Conservation (phyloP, 352 stramenopile genomes). For the Phytophthora quininea region DNA sequence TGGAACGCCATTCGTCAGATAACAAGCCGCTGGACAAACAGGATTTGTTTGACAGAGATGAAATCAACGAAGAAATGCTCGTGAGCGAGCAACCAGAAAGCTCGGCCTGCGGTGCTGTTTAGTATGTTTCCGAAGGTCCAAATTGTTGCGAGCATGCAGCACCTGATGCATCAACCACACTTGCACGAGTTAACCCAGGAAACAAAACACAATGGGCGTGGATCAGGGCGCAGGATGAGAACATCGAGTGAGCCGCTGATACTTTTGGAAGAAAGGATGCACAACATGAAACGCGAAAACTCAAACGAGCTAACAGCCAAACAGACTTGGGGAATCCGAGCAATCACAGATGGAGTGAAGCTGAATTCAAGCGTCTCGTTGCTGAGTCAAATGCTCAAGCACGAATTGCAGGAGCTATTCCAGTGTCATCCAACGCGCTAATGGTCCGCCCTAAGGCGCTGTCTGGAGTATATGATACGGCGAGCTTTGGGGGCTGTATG, state of each 20-base stretch:
- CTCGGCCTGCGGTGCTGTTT: slow-evolving; percentile 61
- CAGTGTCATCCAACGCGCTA: slow-evolving; percentile 33
- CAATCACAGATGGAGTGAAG: slow-evolving; percentile 73
- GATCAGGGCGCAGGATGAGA: slow-evolving; percentile 37
- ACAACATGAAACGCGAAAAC: slow-evolving; percentile 42
- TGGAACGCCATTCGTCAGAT: slow-evolving; percentile 59
- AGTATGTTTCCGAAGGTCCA: slow-evolving; percentile 88
- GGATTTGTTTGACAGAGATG: slow-evolving; percentile 81
- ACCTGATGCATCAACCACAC: slow-evolving; percentile 73
- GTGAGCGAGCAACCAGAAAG: slow-evolving; percentile 65
- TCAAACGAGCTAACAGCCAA: slow-evolving; percentile 78
- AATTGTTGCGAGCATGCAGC: slow-evolving; percentile 81
- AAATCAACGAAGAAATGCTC: slow-evolving; percentile 74
- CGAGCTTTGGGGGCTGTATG: slow-evolving; percentile 56
- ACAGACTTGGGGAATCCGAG: slow-evolving; percentile 71
- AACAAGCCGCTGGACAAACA: slow-evolving; percentile 70
- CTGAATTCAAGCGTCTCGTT: slow-evolving; percentile 75
- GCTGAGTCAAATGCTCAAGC: slow-evolving; percentile 69
- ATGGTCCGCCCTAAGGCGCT: slow-evolving; percentile 54
- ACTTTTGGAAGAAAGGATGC: slow-evolving; percentile 39
- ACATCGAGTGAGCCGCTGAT: slow-evolving; percentile 70
- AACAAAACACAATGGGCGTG: slow-evolving; percentile 40
- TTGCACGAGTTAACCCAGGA: slow-evolving; percentile 56
- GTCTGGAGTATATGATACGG: slow-evolving; percentile 66
- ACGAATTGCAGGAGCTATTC: slow-evolving; percentile 44